These are phyloP conservation scores for Mrakia frigida DNA, from an alignment of 768 basidiomycete species.

Conservation along the genomic window DNA sequence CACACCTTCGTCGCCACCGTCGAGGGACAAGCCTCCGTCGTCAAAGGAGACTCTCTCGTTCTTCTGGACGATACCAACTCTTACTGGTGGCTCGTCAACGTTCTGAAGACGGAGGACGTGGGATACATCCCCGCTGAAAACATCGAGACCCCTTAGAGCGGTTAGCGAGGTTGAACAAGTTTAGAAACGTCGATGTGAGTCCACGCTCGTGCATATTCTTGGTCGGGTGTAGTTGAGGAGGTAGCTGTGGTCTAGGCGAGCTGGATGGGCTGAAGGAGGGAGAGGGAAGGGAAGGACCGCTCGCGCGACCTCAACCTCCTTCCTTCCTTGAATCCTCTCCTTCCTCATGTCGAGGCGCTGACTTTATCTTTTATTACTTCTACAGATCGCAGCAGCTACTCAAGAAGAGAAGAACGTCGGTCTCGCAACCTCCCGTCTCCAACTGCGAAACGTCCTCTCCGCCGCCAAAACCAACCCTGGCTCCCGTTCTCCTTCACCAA, in stretches of 20 bases:
- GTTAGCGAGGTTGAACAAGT: slow-evolving; percentile 90
- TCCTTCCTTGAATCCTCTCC: background rate
- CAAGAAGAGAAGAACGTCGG: slow-evolving; percentile 29
- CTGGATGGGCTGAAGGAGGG: background rate
- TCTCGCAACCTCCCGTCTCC: slow-evolving; percentile 20
- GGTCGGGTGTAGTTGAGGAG: background rate
- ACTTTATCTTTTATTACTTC: background rate
- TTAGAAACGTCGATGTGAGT: slow-evolving; percentile 91
- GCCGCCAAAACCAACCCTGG: slow-evolving; percentile 36
- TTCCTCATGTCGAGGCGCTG: background rate
- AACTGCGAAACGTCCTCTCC: slow-evolving; percentile 24
- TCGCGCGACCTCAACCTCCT: background rate
- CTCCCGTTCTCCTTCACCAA: slow-evolving; percentile 34
- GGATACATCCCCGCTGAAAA: slow-evolving; percentile 99
- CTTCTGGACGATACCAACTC: slow-evolving; percentile 98
- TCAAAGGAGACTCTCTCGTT: slow-evolving; percentile 93
- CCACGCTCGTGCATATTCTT: background rate
- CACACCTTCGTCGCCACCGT: slow-evolving; percentile 97
- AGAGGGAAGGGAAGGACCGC: background rate
- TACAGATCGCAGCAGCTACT: slow-evolving; percentile 67
- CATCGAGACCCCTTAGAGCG: slow-evolving; percentile 98
- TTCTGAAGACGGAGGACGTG: slow-evolving; percentile 96
- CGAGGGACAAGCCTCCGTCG: slow-evolving; percentile 96
- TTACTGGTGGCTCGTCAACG: slow-evolving; percentile 99
- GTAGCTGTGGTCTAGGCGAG: background rate